Conservation (phyloP, 495 filamentous ascomycete species). For the Thozetella sp. region DNA sequence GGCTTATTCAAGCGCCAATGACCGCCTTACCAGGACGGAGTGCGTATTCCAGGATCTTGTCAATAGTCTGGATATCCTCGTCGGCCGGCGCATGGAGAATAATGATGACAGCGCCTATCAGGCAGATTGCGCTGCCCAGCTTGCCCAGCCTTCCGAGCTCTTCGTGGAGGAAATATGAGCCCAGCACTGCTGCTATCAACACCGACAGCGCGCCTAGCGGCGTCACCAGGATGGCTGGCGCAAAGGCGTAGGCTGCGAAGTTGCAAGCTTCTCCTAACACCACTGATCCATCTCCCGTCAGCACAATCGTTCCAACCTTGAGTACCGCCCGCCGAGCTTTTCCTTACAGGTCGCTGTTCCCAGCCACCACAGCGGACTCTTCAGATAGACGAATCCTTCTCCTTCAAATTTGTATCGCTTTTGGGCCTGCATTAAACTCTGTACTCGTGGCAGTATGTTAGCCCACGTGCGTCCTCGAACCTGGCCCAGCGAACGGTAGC, state of each 20-base stretch:
- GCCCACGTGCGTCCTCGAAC: background rate
- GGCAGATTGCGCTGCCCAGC: constrained; percentile 92
- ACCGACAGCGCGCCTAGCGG: constrained; percentile 92
- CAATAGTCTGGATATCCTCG: constrained; percentile 82
- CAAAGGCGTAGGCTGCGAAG: constrained; percentile 97
- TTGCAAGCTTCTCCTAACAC: constrained; percentile 92
- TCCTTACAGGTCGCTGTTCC: constrained; percentile 83
- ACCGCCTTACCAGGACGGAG: constrained; percentile 75
- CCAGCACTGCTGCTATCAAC: constrained; percentile 90
- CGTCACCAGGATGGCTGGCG: constrained; percentile 95
- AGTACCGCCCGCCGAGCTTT: constrained; percentile 1
- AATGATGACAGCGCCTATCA: constrained; percentile 96
- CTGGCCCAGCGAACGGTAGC: background rate
- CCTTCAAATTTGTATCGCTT: constrained; percentile 94
- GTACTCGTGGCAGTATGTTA: constrained; percentile 19
- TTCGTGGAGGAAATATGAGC: constrained; percentile 94
- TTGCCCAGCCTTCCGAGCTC: constrained; percentile 86
- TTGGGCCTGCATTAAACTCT: constrained; percentile 90
- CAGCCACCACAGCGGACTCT: constrained; percentile 92
- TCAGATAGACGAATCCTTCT: constrained; percentile 91
- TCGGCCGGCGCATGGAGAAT: constrained; percentile 96
- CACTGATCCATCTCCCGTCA: constrained; percentile 40
- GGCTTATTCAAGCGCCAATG: too few species aligned
- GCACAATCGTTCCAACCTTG: constrained; percentile 15
- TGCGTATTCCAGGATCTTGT: constrained; percentile 86